Conservation (phyloP, 2,329 filamentous ascomycete species). For the Neofusicoccum ribis region DNA sequence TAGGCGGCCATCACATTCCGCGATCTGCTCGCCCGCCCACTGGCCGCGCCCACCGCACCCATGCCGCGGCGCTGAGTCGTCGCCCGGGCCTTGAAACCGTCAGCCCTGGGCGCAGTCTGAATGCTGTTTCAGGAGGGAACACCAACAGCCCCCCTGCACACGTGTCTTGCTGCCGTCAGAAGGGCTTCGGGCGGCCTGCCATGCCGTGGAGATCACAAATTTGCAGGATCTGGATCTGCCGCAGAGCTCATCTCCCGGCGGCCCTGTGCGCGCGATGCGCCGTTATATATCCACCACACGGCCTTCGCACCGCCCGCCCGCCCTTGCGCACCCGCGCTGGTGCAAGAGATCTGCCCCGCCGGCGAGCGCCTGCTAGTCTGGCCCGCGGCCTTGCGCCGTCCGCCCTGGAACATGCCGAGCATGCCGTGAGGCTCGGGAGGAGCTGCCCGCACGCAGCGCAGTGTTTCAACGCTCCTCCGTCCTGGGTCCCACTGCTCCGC, state of each 20-base stretch:
- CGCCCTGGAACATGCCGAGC: background rate
- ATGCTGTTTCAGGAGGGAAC: slow-evolving; percentile 11
- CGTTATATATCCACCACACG: slow-evolving; percentile 1
- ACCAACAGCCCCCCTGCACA: slow-evolving; percentile 9
- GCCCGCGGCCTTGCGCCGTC: background rate
- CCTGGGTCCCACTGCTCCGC: background rate
- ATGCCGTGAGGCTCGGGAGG: background rate
- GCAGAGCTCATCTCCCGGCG: slow-evolving; percentile 7
- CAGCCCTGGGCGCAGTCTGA: background rate
- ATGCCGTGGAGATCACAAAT: background rate
- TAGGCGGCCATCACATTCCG: background rate
- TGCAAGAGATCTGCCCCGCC: background rate
- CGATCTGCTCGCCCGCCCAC: background rate
- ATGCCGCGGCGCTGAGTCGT: background rate
- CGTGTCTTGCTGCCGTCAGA: slow-evolving; percentile 1
- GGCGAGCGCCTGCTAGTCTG: background rate
- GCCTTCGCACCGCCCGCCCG: background rate
- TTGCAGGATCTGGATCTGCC: slow-evolving; percentile 16
- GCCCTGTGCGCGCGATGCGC: background rate
- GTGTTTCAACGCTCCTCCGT: slow-evolving; percentile 1
- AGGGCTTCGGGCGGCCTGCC: background rate
- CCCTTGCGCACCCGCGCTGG: background rate
- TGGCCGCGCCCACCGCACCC: background rate
- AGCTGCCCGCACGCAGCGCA: background rate
- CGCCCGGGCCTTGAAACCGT: slow-evolving; percentile 10